These are phyloP conservation scores for Candida frijolesensis DNA, from an alignment of 1,139 yeast species.

Conservation along the genomic window DNA sequence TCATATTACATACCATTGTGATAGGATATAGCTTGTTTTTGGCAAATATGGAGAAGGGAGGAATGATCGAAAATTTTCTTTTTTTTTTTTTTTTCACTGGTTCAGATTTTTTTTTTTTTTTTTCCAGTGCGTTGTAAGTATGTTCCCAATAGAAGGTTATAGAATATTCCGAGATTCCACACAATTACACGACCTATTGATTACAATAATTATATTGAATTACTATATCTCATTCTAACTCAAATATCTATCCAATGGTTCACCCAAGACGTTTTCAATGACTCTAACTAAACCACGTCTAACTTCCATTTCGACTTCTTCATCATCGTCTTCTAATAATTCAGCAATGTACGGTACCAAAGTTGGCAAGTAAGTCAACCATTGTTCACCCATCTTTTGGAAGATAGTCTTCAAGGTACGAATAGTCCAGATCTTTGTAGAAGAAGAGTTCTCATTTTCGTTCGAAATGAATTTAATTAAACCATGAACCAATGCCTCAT, in stretches of 20 bases:
- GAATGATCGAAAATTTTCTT: conserved; percentile 1
- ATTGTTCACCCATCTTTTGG: conserved; percentile 91
- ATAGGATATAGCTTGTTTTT: neutral
- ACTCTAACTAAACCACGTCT: conserved; percentile 91
- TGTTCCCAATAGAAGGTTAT: conserved; percentile 3
- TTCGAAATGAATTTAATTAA: conserved; percentile 42
- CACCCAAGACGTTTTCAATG: conserved; percentile 90
- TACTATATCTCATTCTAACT: conserved; percentile 37
- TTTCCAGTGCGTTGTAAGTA: neutral
- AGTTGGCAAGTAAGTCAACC: conserved; percentile 91
- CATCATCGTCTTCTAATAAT: conserved; percentile 92
- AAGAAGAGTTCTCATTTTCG: conserved; percentile 32
- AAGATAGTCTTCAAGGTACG: conserved; percentile 78
- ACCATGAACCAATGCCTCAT: conserved; percentile 46
- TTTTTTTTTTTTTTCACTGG: neutral
- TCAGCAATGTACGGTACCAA: conserved; percentile 96
- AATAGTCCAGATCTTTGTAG: conserved; percentile 78
- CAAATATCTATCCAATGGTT: conserved; percentile 87
- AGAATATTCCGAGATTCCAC: conserved; percentile 13
- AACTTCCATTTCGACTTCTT: conserved; percentile 87
- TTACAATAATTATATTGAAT: neutral
- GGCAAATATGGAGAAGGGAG: conserved; percentile 1
- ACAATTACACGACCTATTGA: conserved; percentile 13
- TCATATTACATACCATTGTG: conserved; percentile 12
- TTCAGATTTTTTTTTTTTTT: neutral